A percentile compares a stretch with the other conserved stretches of the same genome.
Evolutionary conservation across 164 flowering plant species (phyloP).

Genomic region (Amborella trichopoda): DNA sequence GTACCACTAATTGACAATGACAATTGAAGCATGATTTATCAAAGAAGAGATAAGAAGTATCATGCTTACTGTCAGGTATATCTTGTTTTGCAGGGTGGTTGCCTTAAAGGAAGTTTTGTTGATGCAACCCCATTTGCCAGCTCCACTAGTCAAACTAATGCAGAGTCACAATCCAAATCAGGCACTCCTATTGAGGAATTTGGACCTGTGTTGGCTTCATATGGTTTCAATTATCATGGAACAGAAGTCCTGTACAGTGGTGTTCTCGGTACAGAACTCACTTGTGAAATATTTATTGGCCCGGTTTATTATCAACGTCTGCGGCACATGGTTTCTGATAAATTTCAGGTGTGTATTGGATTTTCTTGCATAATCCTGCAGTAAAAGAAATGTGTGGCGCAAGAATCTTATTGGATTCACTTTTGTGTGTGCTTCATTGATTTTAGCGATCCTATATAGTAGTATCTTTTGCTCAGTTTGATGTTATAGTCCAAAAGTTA

Average conservation of each 20-base stretch:
- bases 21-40: no score
- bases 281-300: slow-evolving; percentile 92
- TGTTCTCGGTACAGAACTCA: slow-evolving; percentile 70
- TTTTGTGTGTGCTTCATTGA: no score
- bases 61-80: no score
- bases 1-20: no score
- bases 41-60: no score
- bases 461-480: no score
- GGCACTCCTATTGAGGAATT: slow-evolving; percentile 72
- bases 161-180: slow-evolving; percentile 22
- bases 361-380: no score
- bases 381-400: no score
- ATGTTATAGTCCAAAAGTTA: no score
- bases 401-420: no score
- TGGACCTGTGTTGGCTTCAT: slow-evolving; percentile 40
- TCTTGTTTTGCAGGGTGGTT: slow-evolving; percentile 54
- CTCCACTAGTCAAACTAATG: slow-evolving; percentile 26
- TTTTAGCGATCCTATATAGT: no score
- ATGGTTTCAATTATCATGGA: slow-evolving; percentile 85
- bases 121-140: slow-evolving; percentile 85
- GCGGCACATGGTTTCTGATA: slow-evolving; percentile 97
- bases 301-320: slow-evolving; percentile 95
- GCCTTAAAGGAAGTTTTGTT: slow-evolving; percentile 67
- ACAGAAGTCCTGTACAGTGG: slow-evolving; percentile 83
- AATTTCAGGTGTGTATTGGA: slow-evolving; percentile 61